A percentile compares a stretch with the other conserved stretches of the same genome.
Conservation (phyloP, 208 protist genomes). For the Trypanosomatidae sp. region DNA sequence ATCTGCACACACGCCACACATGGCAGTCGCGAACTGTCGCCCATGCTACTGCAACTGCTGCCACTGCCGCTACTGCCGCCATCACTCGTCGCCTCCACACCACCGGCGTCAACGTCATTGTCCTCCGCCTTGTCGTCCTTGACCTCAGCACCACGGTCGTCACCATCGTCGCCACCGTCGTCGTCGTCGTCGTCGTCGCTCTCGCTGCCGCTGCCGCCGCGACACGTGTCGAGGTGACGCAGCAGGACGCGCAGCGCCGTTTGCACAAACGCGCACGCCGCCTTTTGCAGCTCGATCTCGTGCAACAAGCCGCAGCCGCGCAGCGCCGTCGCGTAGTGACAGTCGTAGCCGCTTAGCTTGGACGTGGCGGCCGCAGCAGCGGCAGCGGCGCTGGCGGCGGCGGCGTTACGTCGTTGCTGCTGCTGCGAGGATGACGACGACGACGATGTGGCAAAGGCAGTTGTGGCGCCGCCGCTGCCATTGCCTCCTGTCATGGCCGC, state of each 20-base stretch:
- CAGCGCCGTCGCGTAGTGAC: constrained; percentile 53
- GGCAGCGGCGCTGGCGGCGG: too few species aligned
- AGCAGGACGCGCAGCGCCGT: constrained; percentile 33
- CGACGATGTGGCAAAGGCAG: not conserved
- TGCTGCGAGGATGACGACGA: not conserved
- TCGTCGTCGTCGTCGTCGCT: not conserved
- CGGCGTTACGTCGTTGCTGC: not conserved
- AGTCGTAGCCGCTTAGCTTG: constrained; percentile 9
- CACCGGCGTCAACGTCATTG: not conserved
- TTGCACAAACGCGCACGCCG: constrained; percentile 66
- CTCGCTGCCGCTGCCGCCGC: not conserved
- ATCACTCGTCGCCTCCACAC: not conserved
- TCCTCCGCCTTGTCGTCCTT: not conserved
- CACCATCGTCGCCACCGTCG: not conserved
- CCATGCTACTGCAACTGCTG: not conserved
- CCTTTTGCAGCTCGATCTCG: constrained; percentile 61
- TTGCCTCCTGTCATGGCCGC: not conserved
- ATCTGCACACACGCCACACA: constrained; percentile 26
- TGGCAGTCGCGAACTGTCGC: constrained; percentile 14
- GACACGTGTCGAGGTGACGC: constrained; percentile 12
- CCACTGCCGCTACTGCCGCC: not conserved
- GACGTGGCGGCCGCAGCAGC: constrained; percentile 5
- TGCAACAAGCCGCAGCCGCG: constrained; percentile 67
- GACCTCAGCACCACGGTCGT: not conserved
- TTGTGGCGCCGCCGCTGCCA: not conserved